Evolutionary conservation across 768 basidiomycete species (phyloP), one percentile per base, ranked within the genome.

Genomic region (Dictyophora rubrovolvata): DNA sequence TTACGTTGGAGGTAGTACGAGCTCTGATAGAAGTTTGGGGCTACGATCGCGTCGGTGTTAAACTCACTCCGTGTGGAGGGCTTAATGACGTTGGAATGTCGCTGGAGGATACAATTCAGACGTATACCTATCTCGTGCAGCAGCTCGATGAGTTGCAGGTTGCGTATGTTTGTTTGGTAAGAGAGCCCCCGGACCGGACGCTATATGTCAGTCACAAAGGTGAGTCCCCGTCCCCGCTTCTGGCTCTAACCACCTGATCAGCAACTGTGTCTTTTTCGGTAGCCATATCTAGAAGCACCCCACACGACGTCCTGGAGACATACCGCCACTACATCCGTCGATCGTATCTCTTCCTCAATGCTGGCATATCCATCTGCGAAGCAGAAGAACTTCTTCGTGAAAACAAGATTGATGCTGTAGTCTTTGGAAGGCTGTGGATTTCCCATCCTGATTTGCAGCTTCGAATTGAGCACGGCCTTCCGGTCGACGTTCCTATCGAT

Each of bases 391-490:
- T 77, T n/a, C 63, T 78, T 20, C 54, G 67, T 1, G 62, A 65
- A 1, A 70, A 72, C 1, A 70, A 73, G 47, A 65, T 71, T 20
- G 74, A 75, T 53, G 75, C 67, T 1, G 67, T 73, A 8, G 65
- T 69, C 52, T 71, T 77, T 50, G 75, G 77, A 2, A 62, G 71
- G 56, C 61, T 66, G 52, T 75, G 66, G 63, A 69, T 77, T 48
- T 66, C 69, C 5, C 76, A 78, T 57, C 74, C 76, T 0, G 76
- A 77, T 62, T 61, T 77, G 17, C 70, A 64, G 50, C 71, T 72
- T 62, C 71, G 75, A n/a, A 64, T 75, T 11, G 37, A 67, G 56
- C 62, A 69, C 23, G 72, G 70, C 7, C 64, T 66, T 54, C 61
- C 68, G 10, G 22, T 70, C 23, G 66, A 69, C 50, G 65, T 28